phyloP scores from a whole-genome alignment of 208 protist species.

The Tritrichomonas musculus region DNA sequence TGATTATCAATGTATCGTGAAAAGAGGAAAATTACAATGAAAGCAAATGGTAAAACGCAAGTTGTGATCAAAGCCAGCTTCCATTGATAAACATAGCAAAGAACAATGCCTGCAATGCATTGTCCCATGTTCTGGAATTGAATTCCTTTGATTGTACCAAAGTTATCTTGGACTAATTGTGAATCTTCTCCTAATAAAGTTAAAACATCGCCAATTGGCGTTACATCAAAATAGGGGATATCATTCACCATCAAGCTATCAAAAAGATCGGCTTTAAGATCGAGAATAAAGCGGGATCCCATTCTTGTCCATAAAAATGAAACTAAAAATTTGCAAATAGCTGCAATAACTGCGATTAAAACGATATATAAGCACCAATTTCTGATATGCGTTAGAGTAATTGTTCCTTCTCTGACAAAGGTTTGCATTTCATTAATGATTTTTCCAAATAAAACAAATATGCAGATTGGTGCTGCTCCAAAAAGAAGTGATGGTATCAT shows the following conservation, averaged over 20 bases:
- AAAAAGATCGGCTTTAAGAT: background rate
- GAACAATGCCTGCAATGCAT: background rate
- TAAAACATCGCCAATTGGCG: background rate
- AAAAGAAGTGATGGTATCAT: background rate
- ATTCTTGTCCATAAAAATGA: background rate
- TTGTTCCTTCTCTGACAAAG: too few species aligned
- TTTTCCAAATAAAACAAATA: background rate
- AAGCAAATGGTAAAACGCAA: background rate
- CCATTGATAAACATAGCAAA: background rate
- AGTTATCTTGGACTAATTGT: too few species aligned
- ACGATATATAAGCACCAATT: too few species aligned
- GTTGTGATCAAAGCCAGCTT: background rate
- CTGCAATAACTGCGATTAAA: background rate
- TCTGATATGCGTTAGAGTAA: too few species aligned
- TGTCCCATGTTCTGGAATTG: background rate
- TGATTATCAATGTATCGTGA: too few species aligned
- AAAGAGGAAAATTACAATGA: too few species aligned
- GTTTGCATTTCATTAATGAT: too few species aligned
- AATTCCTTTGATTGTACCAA: too few species aligned
- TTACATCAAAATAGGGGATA: too few species aligned
- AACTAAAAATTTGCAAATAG: background rate
- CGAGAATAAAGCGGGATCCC: background rate
- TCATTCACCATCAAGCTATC: too few species aligned
- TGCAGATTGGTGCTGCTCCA: background rate
- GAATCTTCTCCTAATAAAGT: background rate